These are phyloP conservation scores for Botrytis pseudocinerea DNA, from an alignment of 2,329 filamentous ascomycete genomes.

Conservation along the genomic window DNA sequence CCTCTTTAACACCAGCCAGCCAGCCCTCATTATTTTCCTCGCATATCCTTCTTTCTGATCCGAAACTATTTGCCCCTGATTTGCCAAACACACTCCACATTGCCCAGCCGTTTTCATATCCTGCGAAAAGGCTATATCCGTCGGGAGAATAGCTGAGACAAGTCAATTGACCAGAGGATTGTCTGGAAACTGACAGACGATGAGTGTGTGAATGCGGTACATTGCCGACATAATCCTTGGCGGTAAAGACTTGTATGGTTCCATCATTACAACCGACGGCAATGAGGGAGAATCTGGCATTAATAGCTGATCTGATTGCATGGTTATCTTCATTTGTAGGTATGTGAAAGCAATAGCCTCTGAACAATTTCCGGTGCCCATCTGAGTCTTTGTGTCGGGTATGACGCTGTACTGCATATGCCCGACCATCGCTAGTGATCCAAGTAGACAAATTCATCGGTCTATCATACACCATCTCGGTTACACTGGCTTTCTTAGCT, in stretches of 20 bases:
- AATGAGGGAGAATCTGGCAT: conserved; percentile 91
- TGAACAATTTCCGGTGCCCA: conserved; percentile 67
- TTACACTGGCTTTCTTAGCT: conserved; percentile 71
- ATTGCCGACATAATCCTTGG: conserved; percentile 89
- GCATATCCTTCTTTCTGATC: conserved; percentile 63
- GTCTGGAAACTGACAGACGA: conserved; percentile 64
- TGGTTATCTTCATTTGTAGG: conserved; percentile 60
- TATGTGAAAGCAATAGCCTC: conserved; percentile 85
- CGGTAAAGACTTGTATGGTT: conserved; percentile 83
- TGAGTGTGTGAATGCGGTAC: conserved; percentile 84
- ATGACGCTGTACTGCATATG: conserved; percentile 83
- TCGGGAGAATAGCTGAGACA: conserved; percentile 87
- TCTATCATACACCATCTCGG: conserved; percentile 88
- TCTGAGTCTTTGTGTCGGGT: conserved; percentile 48
- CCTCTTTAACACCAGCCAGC: conserved; percentile 76
- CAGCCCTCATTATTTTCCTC: conserved; percentile 74
- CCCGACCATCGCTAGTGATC: conserved; percentile 84
- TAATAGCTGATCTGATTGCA: conserved; percentile 78
- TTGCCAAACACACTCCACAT: conserved; percentile 98
- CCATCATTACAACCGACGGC: conserved; percentile 82
- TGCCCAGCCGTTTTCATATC: conserved; percentile 89
- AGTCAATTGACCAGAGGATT: conserved; percentile 69
- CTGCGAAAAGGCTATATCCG: conserved; percentile 92
- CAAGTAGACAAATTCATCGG: conserved; percentile 96
- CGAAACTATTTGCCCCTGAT: conserved; percentile 80